Percentiles rank a stretch among this genome's conserved stretches.
Conservation (phyloP, 2,329 filamentous ascomycete species). For the Beauveria asiatica region DNA sequence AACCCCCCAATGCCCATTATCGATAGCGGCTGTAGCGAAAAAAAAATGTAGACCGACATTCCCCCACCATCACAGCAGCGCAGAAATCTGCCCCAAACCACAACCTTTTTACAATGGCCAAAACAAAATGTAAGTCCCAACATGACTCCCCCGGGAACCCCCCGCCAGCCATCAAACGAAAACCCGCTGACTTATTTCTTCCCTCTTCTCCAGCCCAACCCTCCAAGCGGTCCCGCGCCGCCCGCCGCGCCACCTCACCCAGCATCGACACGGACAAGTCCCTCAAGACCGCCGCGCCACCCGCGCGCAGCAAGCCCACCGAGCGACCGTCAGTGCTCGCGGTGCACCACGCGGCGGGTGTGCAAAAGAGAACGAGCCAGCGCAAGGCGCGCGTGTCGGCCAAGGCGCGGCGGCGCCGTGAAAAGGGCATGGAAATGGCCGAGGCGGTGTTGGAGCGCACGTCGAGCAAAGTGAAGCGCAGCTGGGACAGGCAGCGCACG, state of each 20-base stretch:
- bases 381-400: constrained; percentile 46
- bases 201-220: constrained; percentile 33
- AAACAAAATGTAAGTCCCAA: constrained; percentile 21
- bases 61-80: not conserved
- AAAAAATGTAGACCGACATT: constrained; percentile 6
- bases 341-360: constrained; percentile 57
- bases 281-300: constrained; percentile 49
- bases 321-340: constrained; percentile 59
- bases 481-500: constrained; percentile 37
- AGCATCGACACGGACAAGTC: constrained; percentile 65
- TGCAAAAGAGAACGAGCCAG: constrained; percentile 56
- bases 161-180: not conserved
- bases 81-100: not conserved
- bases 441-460: constrained; percentile 53
- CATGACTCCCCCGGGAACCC: too few relatives aligned
- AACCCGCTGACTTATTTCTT: not conserved
- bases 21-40: not conserved
- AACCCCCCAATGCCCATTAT: not conserved
- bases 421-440: constrained; percentile 50
- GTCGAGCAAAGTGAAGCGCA: constrained; percentile 45
- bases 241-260: constrained; percentile 62
- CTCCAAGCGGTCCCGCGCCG: constrained; percentile 65
- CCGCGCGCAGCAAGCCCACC: constrained; percentile 26
- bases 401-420: constrained; percentile 46
- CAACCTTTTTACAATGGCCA: constrained; percentile 20